phyloP scores from a whole-genome alignment of 306 rosid genomes.

The Rubus idaeus region DNA sequence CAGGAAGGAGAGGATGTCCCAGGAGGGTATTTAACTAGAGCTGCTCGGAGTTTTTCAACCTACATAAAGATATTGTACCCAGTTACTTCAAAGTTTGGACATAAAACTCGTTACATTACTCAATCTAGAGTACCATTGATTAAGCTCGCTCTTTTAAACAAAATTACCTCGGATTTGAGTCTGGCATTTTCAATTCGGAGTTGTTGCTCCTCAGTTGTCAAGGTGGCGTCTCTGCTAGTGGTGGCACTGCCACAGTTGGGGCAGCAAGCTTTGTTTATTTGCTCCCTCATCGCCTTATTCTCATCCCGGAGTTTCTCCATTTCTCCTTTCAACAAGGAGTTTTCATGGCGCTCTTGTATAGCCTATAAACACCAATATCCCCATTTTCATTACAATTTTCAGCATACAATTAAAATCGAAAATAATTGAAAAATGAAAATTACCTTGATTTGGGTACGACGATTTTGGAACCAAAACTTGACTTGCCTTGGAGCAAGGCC shows the following conservation, averaged over 20 bases:
- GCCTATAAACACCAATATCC: conserved; percentile 44
- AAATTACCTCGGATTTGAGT: conserved; percentile 85
- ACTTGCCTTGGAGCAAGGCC: conserved; percentile 97
- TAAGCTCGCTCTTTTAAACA: background rate
- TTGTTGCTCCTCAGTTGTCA: conserved; percentile 80
- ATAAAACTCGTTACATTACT: background rate
- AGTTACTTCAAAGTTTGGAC: background rate
- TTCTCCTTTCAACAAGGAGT: conserved; percentile 77
- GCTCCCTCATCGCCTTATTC: conserved; percentile 66
- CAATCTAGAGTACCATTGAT: background rate
- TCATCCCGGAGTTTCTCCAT: conserved; percentile 84
- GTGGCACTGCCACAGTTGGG: conserved; percentile 83
- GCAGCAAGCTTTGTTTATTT: conserved; percentile 72
- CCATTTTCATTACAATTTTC: background rate
- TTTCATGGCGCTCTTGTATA: conserved; percentile 96
- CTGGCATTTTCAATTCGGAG: conserved; percentile 85
- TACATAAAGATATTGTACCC: conserved; percentile 9
- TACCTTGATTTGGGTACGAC: conserved; percentile 98
- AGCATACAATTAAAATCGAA: background rate
- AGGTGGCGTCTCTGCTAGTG: conserved; percentile 48
- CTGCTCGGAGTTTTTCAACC: conserved; percentile 76
- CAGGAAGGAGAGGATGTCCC: conserved; percentile 72
- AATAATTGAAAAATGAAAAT: background rate
- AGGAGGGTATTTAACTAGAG: conserved; percentile 52
- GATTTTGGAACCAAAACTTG: conserved; percentile 99